Percentiles rank a stretch among this genome's conserved stretches.
Evolutionary conservation across 2,329 filamentous ascomycete species (phyloP).

Genomic region (Aspergillus ochraceus): DNA sequence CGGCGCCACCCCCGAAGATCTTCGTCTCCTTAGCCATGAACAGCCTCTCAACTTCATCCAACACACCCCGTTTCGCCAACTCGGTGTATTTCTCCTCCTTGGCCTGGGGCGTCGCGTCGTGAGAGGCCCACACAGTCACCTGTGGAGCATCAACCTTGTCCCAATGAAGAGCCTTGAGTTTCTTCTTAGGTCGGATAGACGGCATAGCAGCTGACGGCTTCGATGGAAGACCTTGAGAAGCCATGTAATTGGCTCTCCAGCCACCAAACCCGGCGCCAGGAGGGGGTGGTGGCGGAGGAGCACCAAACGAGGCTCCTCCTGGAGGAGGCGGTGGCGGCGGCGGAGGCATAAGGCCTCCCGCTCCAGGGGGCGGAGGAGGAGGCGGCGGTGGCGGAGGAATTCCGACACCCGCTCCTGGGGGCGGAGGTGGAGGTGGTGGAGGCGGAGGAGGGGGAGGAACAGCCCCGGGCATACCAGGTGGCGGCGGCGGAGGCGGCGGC

Average conservation of each 20-base stretch:
- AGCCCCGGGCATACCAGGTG: constrained; percentile 38
- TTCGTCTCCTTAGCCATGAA: constrained; percentile 98
- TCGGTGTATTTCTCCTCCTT: constrained; percentile 96
- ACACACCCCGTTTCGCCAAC: constrained; percentile 87
- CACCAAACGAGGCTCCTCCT: constrained; percentile 40
- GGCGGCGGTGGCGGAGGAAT: constrained; percentile 51
- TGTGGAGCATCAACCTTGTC: constrained; percentile 94
- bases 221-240: constrained; percentile 57
- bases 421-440: constrained; percentile 44
- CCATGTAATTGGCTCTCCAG: constrained; percentile 70
- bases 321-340: constrained; percentile 45
- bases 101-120: constrained; percentile 80
- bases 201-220: constrained; percentile 67
- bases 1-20: constrained; percentile 66
- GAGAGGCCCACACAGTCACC: constrained; percentile 88
- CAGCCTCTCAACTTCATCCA: constrained; percentile 95
- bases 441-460: constrained; percentile 46
- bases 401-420: constrained; percentile 37
- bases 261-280: constrained; percentile 62
- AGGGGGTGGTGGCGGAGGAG: constrained; percentile 63
- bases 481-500: constrained; percentile 41
- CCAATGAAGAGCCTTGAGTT: constrained; percentile 98
- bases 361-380: constrained; percentile 44
- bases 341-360: constrained; percentile 37
- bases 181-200: constrained; percentile 92